Conservation (phyloP, 2,329 filamentous ascomycete genomes). For the Epichloe bromicola region DNA sequence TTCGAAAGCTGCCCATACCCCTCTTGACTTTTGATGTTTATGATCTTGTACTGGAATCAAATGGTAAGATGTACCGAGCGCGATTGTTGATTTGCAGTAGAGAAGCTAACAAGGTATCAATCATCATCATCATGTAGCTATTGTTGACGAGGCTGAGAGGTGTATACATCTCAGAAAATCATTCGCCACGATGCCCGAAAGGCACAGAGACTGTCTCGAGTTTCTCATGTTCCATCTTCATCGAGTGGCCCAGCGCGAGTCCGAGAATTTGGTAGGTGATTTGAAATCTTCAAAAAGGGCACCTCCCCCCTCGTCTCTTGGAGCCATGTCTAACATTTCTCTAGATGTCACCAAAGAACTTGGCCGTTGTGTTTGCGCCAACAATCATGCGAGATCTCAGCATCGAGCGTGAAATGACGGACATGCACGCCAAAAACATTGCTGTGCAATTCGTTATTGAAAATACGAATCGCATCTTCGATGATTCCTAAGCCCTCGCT, state of each 20-base stretch:
- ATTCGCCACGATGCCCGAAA: slow-evolving; percentile 65
- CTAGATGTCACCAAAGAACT: slow-evolving; percentile 89
- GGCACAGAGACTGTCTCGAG: slow-evolving; percentile 80
- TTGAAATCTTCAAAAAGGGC: neutral
- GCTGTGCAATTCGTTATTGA: slow-evolving; percentile 90
- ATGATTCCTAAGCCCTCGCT: slow-evolving; percentile 22
- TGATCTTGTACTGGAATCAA: slow-evolving; percentile 73
- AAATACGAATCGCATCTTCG: slow-evolving; percentile 72
- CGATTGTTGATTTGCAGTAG: neutral
- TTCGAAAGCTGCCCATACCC: slow-evolving; percentile 80
- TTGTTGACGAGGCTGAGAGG: slow-evolving; percentile 53
- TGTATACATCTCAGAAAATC: slow-evolving; percentile 59
- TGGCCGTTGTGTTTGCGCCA: slow-evolving; percentile 93
- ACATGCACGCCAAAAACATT: slow-evolving; percentile 86
- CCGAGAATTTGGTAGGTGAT: slow-evolving; percentile 65
- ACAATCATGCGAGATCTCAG: slow-evolving; percentile 91
- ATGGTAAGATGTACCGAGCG: slow-evolving; percentile 36
- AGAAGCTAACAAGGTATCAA: neutral
- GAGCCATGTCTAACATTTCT: neutral
- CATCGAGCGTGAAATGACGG: slow-evolving; percentile 87
- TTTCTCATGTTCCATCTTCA: slow-evolving; percentile 90
- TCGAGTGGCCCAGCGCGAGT: slow-evolving; percentile 69
- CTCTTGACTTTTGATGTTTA: slow-evolving; percentile 89
- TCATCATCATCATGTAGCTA: slow-evolving; percentile 28
- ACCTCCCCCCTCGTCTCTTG: too few relatives aligned